A percentile compares a stretch with the other conserved stretches of the same genome.
These are phyloP conservation scores for Lyophyllum atratum DNA, from an alignment of 768 basidiomycete genomes.

Conservation along the genomic window DNA sequence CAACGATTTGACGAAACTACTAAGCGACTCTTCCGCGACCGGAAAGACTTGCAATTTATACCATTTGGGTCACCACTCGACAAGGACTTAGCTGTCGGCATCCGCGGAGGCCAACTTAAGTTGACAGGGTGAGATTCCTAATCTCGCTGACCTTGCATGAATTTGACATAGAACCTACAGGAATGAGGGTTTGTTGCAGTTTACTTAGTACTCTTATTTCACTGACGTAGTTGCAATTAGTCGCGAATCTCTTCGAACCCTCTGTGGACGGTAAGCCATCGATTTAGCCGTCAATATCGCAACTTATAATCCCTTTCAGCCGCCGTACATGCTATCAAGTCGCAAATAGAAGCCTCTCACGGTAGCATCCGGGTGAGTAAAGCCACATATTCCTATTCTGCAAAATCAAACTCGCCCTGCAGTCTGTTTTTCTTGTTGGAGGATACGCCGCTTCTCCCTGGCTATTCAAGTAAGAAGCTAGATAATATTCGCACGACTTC, in stretches of 20 bases:
- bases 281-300: not conserved
- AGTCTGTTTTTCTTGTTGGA: slow-evolving; percentile 85
- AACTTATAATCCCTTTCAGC: slow-evolving; percentile 34
- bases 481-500: too few relatives aligned
- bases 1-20: slow-evolving; percentile 83
- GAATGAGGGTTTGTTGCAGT: slow-evolving; percentile 29
- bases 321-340: slow-evolving; percentile 66
- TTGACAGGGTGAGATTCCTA: slow-evolving; percentile 57
- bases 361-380: slow-evolving; percentile 62
- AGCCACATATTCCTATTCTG: not conserved
- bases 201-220: not conserved
- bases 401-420: not conserved
- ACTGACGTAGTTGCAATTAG: slow-evolving; percentile 37
- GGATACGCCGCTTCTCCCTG: slow-evolving; percentile 84
- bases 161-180: slow-evolving; percentile 18
- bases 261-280: slow-evolving; percentile 58
- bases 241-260: slow-evolving; percentile 77
- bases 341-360: slow-evolving; percentile 68
- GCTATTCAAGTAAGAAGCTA: slow-evolving; percentile 53
- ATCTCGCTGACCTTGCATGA: not conserved
- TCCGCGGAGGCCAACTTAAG: slow-evolving; percentile 71
- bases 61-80: slow-evolving; percentile 79
- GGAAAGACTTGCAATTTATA: slow-evolving; percentile 68
- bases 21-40: slow-evolving; percentile 74
- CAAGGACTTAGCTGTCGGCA: slow-evolving; percentile 69